A percentile compares a stretch with the other conserved stretches of the same genome.
phyloP scores from a whole-genome alignment of 2,329 filamentous ascomycete species.

The Xylaria multiplex region DNA sequence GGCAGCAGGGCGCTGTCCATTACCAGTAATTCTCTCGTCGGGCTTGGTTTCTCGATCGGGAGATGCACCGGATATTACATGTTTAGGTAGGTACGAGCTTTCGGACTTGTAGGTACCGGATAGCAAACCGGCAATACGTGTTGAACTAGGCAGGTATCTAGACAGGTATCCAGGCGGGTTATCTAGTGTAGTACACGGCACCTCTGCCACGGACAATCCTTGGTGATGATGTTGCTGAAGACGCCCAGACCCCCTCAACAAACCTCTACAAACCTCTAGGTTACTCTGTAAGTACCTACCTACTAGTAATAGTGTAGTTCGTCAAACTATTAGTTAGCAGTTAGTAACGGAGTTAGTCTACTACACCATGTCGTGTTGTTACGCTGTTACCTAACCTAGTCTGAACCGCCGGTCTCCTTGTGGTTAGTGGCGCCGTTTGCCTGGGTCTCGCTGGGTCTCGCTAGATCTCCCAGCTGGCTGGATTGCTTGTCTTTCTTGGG shows the following conservation, averaged over 20 bases:
- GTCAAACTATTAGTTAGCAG: not conserved
- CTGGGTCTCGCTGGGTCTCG: slow-evolving; percentile 29
- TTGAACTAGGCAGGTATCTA: not conserved
- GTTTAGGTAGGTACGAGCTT: slow-evolving; percentile 4
- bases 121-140: slow-evolving; percentile 13
- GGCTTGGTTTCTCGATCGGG: slow-evolving; percentile 36
- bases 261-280: no score
- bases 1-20: slow-evolving; percentile 22
- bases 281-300: no score
- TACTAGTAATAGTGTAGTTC: not conserved
- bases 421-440: slow-evolving; percentile 33
- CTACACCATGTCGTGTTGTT: not conserved
- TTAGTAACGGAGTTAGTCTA: not conserved
- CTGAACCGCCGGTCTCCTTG: slow-evolving; percentile 14
- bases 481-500: slow-evolving; percentile 26
- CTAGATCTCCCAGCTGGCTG: slow-evolving; percentile 36
- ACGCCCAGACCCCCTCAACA: no score
- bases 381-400: not conserved
- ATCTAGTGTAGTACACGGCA: no score
- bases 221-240: no score
- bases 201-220: no score
- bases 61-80: slow-evolving; percentile 27
- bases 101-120: slow-evolving; percentile 21
- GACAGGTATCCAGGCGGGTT: no score
- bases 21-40: slow-evolving; percentile 30